These are phyloP conservation scores for Ophiostoma fasciatum DNA, from an alignment of 2,329 filamentous ascomycete species.

Conservation along the genomic window DNA sequence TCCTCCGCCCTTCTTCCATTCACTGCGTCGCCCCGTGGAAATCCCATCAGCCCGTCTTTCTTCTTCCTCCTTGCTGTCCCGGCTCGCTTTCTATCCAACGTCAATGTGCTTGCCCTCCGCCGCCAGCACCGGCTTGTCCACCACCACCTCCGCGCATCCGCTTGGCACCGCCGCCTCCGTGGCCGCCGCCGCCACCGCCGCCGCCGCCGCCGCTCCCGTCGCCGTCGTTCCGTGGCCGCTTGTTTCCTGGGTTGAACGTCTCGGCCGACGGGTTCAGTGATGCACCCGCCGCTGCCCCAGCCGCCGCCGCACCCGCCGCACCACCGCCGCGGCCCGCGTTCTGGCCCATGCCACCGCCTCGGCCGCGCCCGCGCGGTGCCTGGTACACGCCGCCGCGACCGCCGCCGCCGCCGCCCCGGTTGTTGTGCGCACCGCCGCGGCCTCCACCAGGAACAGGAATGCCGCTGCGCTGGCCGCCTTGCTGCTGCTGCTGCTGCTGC, in stretches of 20 bases:
- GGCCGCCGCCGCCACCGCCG: constrained; percentile 18
- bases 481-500: constrained; percentile 7
- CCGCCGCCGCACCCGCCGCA: constrained; percentile 22
- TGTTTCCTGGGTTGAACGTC: constrained; percentile 39
- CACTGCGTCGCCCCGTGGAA: too few species aligned
- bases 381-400: constrained; percentile 16
- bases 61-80: background rate
- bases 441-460: constrained; percentile 13
- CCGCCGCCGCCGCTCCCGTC: constrained; percentile 15
- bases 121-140: constrained; percentile 8
- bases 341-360: constrained; percentile 11
- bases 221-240: constrained; percentile 36
- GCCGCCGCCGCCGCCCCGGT: constrained; percentile 9
- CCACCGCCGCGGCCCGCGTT: constrained; percentile 12
- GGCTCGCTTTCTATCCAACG: background rate
- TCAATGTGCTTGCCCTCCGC: background rate
- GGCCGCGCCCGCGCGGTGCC: constrained; percentile 14
- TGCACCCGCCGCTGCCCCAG: constrained; percentile 20
- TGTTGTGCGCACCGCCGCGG: constrained; percentile 11
- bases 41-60: background rate
- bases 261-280: constrained; percentile 35
- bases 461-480: constrained; percentile 6
- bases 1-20: too few species aligned
- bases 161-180: constrained; percentile 19
- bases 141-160: constrained; percentile 21